Percentiles rank a stretch among this genome's conserved stretches.
Evolutionary conservation across 2,329 filamentous ascomycete genomes (phyloP).

Genomic region (Colletotrichum destructivum): DNA sequence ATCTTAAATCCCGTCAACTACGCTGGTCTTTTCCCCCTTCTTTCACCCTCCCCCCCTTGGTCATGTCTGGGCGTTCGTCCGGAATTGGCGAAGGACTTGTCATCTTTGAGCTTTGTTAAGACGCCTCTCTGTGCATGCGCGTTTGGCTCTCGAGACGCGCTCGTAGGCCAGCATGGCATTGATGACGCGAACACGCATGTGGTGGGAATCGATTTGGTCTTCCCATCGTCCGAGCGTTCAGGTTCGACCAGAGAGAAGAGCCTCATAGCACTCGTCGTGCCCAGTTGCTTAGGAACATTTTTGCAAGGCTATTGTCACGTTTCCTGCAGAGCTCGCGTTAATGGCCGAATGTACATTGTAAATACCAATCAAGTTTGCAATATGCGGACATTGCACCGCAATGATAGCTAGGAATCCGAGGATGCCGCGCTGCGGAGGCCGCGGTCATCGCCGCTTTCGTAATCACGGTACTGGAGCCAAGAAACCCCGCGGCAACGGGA

Average conservation of each 20-base stretch:
- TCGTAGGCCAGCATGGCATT: not conserved
- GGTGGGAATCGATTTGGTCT: not conserved
- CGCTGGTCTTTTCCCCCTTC: too few species aligned
- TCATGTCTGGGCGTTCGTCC: not conserved
- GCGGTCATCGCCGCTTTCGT: slow-evolving; percentile 15
- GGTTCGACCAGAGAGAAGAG: not conserved
- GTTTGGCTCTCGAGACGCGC: not conserved
- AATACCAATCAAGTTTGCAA: too few species aligned
- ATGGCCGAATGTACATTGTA: not conserved
- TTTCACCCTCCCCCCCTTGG: too few species aligned
- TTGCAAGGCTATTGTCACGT: not conserved
- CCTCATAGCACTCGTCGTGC: not conserved
- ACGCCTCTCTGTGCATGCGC: slow-evolving; percentile 8
- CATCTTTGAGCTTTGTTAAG: not conserved
- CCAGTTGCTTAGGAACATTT: not conserved
- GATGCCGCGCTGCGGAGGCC: slow-evolving; percentile 14
- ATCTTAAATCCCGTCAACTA: not conserved
- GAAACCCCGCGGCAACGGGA: slow-evolving; percentile 20
- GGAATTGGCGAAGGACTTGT: not conserved
- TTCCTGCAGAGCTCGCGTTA: not conserved
- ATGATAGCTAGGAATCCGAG: not conserved
- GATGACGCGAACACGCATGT: not conserved
- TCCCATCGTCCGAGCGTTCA: not conserved
- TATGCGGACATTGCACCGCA: not conserved
- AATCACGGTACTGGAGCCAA: slow-evolving; percentile 15